Conservation (phyloP, 208 protist species). For the Phytomonas sp. region DNA sequence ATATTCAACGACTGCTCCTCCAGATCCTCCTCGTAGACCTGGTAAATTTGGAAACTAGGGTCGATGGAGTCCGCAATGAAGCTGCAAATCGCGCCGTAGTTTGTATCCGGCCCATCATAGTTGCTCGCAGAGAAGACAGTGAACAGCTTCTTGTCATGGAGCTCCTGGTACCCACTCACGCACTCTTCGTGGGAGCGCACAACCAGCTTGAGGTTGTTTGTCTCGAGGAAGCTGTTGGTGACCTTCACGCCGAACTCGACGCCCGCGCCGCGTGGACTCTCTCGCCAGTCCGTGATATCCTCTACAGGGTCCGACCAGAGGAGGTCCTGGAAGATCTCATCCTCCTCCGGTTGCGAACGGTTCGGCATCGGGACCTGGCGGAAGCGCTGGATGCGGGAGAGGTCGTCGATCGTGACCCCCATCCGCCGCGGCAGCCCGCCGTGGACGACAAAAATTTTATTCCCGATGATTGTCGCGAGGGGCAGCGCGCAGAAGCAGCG, state of each 20-base stretch:
- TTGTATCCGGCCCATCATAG: conserved; percentile 92
- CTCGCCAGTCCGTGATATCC: conserved; percentile 56
- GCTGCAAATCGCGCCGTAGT: conserved; percentile 67
- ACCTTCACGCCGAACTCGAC: conserved; percentile 93
- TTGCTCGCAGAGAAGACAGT: conserved; percentile 98
- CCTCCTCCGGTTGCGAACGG: conserved; percentile 83
- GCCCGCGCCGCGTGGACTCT: conserved; percentile 92
- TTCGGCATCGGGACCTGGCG: conserved; percentile 83
- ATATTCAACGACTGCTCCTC: conserved; percentile 52
- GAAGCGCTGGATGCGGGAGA: conserved; percentile 82
- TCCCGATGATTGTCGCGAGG: conserved; percentile 68
- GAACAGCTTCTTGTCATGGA: conserved; percentile 88
- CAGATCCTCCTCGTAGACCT: conserved; percentile 69
- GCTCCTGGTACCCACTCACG: conserved; percentile 89
- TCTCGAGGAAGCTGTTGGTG: conserved; percentile 87
- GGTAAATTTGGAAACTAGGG: conserved; percentile 67
- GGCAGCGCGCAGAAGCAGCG: conserved; percentile 86
- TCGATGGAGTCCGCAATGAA: conserved; percentile 69
- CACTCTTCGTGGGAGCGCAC: conserved; percentile 95
- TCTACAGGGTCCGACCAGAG: conserved; percentile 94
- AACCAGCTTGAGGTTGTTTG: conserved; percentile 91
- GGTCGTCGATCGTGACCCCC: conserved; percentile 70
- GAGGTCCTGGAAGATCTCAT: conserved; percentile 94
- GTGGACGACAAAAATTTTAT: conserved; percentile 82
- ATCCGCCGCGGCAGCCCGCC: conserved; percentile 72